These are phyloP conservation scores for Radiomyces spectabilis DNA, from an alignment of 192 early-diverging fungal species.

Conservation along the genomic window DNA sequence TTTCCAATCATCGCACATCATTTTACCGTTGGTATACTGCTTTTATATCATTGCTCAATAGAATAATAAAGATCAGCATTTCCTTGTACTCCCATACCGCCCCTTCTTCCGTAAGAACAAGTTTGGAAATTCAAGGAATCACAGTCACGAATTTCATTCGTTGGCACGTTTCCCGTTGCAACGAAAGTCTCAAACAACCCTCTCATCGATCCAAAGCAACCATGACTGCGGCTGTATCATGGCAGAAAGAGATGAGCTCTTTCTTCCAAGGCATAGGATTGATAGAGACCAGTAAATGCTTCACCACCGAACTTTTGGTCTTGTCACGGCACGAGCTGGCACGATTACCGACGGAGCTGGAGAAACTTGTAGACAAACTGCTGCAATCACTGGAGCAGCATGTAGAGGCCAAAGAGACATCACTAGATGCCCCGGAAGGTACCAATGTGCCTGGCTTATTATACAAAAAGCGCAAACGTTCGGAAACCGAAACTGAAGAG, in stretches of 20 bases:
- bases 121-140: too few relatives aligned
- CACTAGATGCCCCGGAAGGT: neutral
- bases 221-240: too few relatives aligned
- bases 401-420: conserved; percentile 10
- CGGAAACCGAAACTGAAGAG: neutral
- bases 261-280: conserved; percentile 16
- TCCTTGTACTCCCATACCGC: too few relatives aligned
- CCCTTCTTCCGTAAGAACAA: too few relatives aligned
- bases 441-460: neutral
- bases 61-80: too few relatives aligned
- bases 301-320: conserved; percentile 15
- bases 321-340: conserved; percentile 9
- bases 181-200: too few relatives aligned
- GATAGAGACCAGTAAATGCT: conserved; percentile 17
- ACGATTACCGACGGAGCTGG: conserved; percentile 9
- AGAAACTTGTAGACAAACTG: conserved; percentile 14
- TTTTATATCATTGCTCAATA: too few relatives aligned
- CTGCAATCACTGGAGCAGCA: conserved; percentile 11
- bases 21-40: too few relatives aligned
- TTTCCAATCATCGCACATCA: too few relatives aligned
- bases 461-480: conserved; percentile 12
- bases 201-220: too few relatives aligned
- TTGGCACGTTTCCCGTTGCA: too few relatives aligned
- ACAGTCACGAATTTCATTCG: too few relatives aligned
- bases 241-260: conserved; percentile 8